Evolutionary conservation across 768 basidiomycete genomes (phyloP).

Genomic region (Amanita jacksonii): DNA sequence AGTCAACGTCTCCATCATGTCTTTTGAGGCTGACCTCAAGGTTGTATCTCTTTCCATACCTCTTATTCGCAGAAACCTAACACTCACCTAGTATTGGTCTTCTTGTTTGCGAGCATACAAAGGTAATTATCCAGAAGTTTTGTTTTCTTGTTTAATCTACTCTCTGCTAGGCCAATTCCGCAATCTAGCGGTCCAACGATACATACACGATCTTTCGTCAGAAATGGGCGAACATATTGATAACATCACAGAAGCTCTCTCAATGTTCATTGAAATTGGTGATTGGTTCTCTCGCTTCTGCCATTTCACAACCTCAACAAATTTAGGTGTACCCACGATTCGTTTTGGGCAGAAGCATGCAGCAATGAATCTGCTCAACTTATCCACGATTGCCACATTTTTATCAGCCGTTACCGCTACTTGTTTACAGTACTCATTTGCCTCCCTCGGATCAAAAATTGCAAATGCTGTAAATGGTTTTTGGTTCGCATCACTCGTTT

Average conservation of each 20-base stretch:
- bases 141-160: not conserved
- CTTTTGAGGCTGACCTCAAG: conserved; percentile 63
- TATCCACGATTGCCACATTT: conserved; percentile 72
- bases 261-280: conserved; percentile 73
- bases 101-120: conserved; percentile 59
- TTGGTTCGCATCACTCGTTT: conserved; percentile 70
- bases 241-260: conserved; percentile 55
- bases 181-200: conserved; percentile 62
- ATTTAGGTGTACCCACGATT: conserved; percentile 64
- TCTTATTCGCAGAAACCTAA: not conserved
- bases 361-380: conserved; percentile 57
- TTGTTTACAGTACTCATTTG: conserved; percentile 60
- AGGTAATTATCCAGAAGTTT: conserved; percentile 23
- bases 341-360: conserved; percentile 69
- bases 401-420: conserved; percentile 71
- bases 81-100: conserved; percentile 54
- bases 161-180: conserved; percentile 50
- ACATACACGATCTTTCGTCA: conserved; percentile 63
- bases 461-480: conserved; percentile 56
- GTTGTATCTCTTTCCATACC: conserved; percentile 24
- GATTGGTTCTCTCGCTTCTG: conserved; percentile 12
- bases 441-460: conserved; percentile 23
- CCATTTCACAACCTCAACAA: not conserved
- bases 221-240: conserved; percentile 73
- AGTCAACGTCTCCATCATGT: conserved; percentile 54